These are phyloP conservation scores for Puya raimondii DNA, from an alignment of 176 grass and related monocot species.

Conservation along the genomic window DNA sequence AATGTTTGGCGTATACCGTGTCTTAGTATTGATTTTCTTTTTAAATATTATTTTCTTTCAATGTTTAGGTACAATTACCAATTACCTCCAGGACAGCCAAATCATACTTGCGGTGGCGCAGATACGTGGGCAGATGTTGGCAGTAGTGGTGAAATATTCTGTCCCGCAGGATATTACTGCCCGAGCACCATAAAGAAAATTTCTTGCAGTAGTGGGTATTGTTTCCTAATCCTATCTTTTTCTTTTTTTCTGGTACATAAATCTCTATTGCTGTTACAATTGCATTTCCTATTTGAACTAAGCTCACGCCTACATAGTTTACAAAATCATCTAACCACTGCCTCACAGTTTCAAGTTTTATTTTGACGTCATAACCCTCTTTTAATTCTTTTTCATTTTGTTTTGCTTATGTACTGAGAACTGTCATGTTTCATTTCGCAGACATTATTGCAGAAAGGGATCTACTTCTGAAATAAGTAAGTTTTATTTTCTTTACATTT, in stretches of 20 bases:
- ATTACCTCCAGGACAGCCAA: constrained; percentile 53
- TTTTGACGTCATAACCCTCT: background rate
- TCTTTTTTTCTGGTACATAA: constrained; percentile 23
- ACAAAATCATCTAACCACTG: background rate
- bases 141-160: constrained; percentile 59
- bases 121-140: constrained; percentile 73
- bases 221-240: constrained; percentile 42
- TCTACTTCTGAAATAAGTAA: constrained; percentile 61
- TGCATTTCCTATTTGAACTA: background rate
- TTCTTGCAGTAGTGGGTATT: constrained; percentile 90
- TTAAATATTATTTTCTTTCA: too few relatives aligned
- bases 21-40: constrained; percentile 2
- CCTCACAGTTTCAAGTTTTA: background rate
- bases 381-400: too few relatives aligned
- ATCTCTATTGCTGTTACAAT: background rate
- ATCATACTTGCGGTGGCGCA: constrained; percentile 74
- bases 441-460: constrained; percentile 82
- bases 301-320: background rate
- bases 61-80: constrained; percentile 71
- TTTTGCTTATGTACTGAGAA: background rate
- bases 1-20: background rate
- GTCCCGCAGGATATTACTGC: constrained; percentile 79
- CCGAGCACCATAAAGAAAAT: constrained; percentile 69
- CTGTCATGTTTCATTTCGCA: constrained; percentile 23
- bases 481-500: constrained; percentile 19